Evolutionary conservation across 352 stramenopile genomes (phyloP), one percentile per base, ranked within the genome.

Genomic region (Labyrinthula sp.): DNA sequence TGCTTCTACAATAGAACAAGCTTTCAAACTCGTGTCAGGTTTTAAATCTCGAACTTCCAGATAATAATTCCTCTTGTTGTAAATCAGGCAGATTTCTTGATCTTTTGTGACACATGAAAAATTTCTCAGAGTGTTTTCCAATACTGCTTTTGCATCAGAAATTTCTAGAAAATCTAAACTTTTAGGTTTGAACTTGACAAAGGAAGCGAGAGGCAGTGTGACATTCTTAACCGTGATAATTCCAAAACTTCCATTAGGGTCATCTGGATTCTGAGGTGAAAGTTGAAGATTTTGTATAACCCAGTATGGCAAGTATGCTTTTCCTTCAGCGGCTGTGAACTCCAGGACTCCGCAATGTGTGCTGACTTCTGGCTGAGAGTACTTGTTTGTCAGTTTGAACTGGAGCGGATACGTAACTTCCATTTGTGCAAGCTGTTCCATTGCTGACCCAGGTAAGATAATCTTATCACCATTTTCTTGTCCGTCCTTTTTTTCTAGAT

Each of bases 281-380:
- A 97, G 69, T 34, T 95, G 73, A 30, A 99, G 64, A 61, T 97
- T 97, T 69, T 91, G 77, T 86, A 99, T 97, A 82, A 99, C 95
- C 89, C 89, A 99, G 67, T 93, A 95, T 0, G 89, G 89, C 71
- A 99, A 90, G 67, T 94, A 95, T 63, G 83, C 94, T 10, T 68
- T 91, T 7, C 89, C 89, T 65, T 97, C 87, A 4, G 87, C 73
- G 0, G 89, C 88, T 35, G 84, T 95, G 62, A 99, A 99, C 73
- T 99, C 89, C 30, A 96, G 59, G 21, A 97, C 88, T 47, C 88
- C 88, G 38, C 79, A 94, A 60, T 98, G 89, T 27, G 83, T 94
- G 12, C 71, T 77, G 14, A n/a, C 33, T 6, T 45, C 23, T 24
- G 40, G 31, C 15, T 81, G 75, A 38, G 65, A 66, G 7, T 58